These are phyloP conservation scores for Lepiota subincarnata DNA, from an alignment of 768 basidiomycete species.

Conservation along the genomic window DNA sequence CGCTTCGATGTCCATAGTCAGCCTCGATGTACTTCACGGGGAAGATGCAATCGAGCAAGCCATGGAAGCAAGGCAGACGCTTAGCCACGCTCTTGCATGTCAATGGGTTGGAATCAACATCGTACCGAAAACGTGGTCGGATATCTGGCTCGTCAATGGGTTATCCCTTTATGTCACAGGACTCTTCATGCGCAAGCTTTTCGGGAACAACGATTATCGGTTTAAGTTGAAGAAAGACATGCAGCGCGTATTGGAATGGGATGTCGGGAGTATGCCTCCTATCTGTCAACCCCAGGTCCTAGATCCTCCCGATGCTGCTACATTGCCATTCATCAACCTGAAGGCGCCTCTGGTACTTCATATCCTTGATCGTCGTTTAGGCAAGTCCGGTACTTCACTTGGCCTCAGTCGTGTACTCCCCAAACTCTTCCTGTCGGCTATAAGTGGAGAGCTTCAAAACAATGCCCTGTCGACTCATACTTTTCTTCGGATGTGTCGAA, in stretches of 20 bases:
- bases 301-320: constrained; percentile 79
- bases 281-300: constrained; percentile 86
- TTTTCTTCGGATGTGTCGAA: constrained; percentile 89
- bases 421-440: constrained; percentile 89
- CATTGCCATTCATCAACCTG: constrained; percentile 86
- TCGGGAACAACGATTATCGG: constrained; percentile 97
- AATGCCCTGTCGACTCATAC: constrained; percentile 86
- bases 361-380: constrained; percentile 89
- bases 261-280: constrained; percentile 86
- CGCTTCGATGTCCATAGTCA: constrained; percentile 76
- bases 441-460: constrained; percentile 84
- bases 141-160: constrained; percentile 96
- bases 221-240: constrained; percentile 96
- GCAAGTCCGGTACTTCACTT: constrained; percentile 92
- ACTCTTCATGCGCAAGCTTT: constrained; percentile 77
- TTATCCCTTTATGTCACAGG: constrained; percentile 88
- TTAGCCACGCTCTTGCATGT: constrained; percentile 85
- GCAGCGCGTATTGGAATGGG: constrained; percentile 84
- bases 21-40: constrained; percentile 79
- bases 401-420: constrained; percentile 94
- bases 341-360: constrained; percentile 96
- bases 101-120: constrained; percentile 99
- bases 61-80: constrained; percentile 79
- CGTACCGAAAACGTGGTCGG: constrained; percentile 87
- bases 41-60: constrained; percentile 92